Percentiles rank a stretch among this genome's conserved stretches.
phyloP scores from a whole-genome alignment of 2,329 filamentous ascomycete genomes.

The Apiospora arundinis region DNA sequence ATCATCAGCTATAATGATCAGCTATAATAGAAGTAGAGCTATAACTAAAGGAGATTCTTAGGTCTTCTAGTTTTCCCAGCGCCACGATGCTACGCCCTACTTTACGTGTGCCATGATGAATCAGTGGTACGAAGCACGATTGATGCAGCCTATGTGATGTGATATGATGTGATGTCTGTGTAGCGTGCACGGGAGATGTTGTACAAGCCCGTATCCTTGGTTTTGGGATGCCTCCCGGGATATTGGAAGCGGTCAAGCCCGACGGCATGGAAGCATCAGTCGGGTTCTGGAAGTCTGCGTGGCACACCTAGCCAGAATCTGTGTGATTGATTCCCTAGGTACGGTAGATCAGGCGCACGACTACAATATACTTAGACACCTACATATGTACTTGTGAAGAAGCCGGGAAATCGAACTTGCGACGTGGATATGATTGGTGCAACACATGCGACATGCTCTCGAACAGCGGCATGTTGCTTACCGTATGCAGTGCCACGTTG shows the following conservation, averaged over 20 bases:
- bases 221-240: neutral
- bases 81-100: neutral
- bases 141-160: neutral
- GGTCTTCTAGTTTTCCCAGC: neutral
- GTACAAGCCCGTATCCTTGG: neutral
- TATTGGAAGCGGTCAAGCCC: neutral
- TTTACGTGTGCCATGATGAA: neutral
- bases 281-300: neutral
- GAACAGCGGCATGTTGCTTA: no score
- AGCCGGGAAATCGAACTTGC: conserved; percentile 1
- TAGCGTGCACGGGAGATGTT: neutral
- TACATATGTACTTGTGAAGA: neutral
- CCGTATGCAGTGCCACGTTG: conserved; percentile 7
- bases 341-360: no score
- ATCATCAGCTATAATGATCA: neutral
- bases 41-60: neutral
- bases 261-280: neutral
- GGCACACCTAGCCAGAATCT: no score
- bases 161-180: neutral
- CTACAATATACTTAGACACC: no score
- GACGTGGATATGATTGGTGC: neutral
- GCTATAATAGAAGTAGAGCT: neutral
- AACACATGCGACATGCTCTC: neutral
- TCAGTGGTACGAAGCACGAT: neutral
- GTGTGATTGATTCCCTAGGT: no score